Base-by-base conservation (phyloP, 805 yeast species). In the Saccharomycopsis sp. region DNA sequence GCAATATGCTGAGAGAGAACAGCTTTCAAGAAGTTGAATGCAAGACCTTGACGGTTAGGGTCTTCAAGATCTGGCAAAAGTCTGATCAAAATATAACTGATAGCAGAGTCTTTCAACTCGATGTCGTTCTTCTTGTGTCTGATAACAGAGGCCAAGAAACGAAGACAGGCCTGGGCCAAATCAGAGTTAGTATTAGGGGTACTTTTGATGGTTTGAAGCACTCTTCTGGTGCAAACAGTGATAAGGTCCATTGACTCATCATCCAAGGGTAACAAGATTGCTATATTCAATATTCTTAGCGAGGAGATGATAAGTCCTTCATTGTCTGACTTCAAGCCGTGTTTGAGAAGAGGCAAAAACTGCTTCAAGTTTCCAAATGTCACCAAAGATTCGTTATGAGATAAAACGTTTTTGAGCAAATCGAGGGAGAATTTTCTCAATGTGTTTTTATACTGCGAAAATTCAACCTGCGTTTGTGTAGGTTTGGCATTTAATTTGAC, bases 41-140 rank as follows among this genome's bases (percentile, higher is more conserved):
- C 96, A 50, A 89, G 77, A 47, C 96, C 91, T 69, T 92, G 97
- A 62, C 85, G 81, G 63, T 81, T 85, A 9, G 97, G 97, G 64
- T 92, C 97, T 65, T 88, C 91, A 60, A 94, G 73, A 71, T 94
- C 98, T 1, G 97, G 95, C 67, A 81, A 82, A 50, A 94, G 74
- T 63, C 88, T 78, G 9, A 81, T 80, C 61, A 94, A 72, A 23
- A 92, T 74, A 67, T 86, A 89, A 57, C 88, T 84, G 41, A 91
- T 68, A 0, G 96, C 89, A 1, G 82, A 73, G 34, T 84, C 86
- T 64, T 87, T 87, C 63, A 91, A 69, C 53, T 80, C 75, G 50
- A 89, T 73, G 55, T 84, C 84, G 2, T 80, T 79, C 24, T 55
- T 51, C 65, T 82, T 84, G 64, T 85, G 84, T 64, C 92, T 81